phyloP scores from a whole-genome alignment of 2,329 filamentous ascomycete species.

The Cladosporium sp. region DNA sequence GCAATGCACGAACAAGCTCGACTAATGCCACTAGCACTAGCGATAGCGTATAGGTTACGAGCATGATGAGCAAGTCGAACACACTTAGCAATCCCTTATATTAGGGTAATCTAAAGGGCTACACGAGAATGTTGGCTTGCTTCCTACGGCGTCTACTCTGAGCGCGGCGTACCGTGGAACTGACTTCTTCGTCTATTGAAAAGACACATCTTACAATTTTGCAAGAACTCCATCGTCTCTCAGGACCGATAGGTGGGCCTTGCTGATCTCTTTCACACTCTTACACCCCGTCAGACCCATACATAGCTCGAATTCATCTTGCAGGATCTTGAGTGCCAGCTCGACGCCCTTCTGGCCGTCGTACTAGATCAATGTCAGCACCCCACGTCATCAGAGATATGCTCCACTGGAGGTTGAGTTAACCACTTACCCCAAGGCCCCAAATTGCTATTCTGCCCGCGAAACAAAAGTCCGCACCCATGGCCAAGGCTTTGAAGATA shows the following conservation, averaged over 20 bases:
- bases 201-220: neutral
- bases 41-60: neutral
- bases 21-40: neutral
- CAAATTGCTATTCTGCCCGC: constrained; percentile 13
- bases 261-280: constrained; percentile 67
- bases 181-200: too few species aligned
- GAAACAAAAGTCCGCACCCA: constrained; percentile 31
- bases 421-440: constrained; percentile 14
- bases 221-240: neutral
- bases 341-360: constrained; percentile 59
- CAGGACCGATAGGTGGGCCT: constrained; percentile 27
- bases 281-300: constrained; percentile 72
- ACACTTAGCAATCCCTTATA: neutral
- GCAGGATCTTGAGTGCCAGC: constrained; percentile 61
- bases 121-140: neutral
- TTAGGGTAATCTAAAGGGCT: neutral
- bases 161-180: too few species aligned
- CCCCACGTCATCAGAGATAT: too few species aligned
- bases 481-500: constrained; percentile 50
- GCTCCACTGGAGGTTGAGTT: too few species aligned
- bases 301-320: constrained; percentile 62
- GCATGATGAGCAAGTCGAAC: neutral
- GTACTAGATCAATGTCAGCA: neutral
- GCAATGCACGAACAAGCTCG: neutral
- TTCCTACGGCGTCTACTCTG: too few species aligned